phyloP scores from a whole-genome alignment of 345 rosid species.

The Hypericum androsaemum region DNA sequence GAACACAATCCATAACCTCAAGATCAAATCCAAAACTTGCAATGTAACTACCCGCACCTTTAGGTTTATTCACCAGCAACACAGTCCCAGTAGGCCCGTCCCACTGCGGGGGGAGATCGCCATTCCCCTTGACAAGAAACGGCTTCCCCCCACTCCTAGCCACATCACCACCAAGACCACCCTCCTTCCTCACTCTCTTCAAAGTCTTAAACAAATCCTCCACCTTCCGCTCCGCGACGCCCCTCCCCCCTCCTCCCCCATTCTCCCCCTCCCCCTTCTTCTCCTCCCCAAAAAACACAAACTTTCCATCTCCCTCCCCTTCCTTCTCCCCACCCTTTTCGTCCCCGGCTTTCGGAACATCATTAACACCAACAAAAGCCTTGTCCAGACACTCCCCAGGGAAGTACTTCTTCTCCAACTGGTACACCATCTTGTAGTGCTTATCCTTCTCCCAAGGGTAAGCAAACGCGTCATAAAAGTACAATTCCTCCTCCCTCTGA shows the following conservation, averaged over 20 bases:
- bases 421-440: constrained; percentile 96
- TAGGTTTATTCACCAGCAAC: constrained; percentile 83
- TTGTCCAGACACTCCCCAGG: constrained; percentile 82
- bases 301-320: constrained; percentile 11
- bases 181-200: constrained; percentile 59
- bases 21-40: neutral
- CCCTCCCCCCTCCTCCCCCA: constrained; percentile 14
- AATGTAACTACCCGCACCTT: constrained; percentile 36
- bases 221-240: constrained; percentile 67
- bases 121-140: constrained; percentile 52
- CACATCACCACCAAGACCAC: constrained; percentile 33
- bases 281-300: constrained; percentile 16
- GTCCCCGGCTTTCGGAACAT: constrained; percentile 20
- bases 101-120: constrained; percentile 82
- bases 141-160: constrained; percentile 47
- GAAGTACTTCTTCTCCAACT: constrained; percentile 91
- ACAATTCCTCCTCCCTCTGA: constrained; percentile 85
- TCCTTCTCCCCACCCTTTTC: constrained; percentile 19
- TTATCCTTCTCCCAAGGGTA: constrained; percentile 93
- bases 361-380: constrained; percentile 73
- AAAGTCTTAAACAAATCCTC: constrained; percentile 78
- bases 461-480: constrained; percentile 72
- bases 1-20: neutral
- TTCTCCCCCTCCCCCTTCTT: constrained; percentile 44
- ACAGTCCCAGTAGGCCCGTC: constrained; percentile 77